Evolutionary conservation across 2,329 filamentous ascomycete species (phyloP).

Genomic region (Paramyrothecium sp.): DNA sequence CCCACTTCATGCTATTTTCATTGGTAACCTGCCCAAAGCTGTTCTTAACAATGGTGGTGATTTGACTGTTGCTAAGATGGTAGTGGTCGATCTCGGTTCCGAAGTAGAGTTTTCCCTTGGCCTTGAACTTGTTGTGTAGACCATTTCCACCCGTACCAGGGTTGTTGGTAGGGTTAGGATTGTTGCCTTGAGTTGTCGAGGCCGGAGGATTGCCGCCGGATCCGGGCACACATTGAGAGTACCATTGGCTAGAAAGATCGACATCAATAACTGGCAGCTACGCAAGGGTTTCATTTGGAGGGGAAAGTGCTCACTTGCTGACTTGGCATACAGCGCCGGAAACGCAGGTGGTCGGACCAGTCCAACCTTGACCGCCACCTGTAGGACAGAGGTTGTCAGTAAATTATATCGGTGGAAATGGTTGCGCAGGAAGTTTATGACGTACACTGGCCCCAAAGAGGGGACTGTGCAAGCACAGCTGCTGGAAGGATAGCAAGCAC

Average conservation of each 20-base stretch:
- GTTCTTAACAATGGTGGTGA: conserved; percentile 53
- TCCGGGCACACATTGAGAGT: conserved; percentile 13
- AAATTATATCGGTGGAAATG: not conserved
- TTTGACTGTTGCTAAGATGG: conserved; percentile 46
- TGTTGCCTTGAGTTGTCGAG: not conserved
- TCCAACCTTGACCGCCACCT: conserved; percentile 13
- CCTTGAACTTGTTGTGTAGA: conserved; percentile 37
- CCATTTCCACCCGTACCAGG: not conserved
- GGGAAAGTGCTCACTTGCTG: conserved; percentile 10
- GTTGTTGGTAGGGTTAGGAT: not conserved
- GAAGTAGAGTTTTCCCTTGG: conserved; percentile 62
- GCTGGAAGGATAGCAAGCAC: conserved; percentile 10
- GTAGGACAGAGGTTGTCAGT: not conserved
- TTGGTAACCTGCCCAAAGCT: conserved; percentile 65
- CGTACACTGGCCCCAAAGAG: conserved; percentile 14
- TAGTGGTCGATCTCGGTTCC: conserved; percentile 57
- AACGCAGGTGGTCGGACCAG: conserved; percentile 11
- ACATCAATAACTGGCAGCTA: not conserved
- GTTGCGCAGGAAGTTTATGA: not conserved
- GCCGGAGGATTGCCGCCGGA: not conserved
- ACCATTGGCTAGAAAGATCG: conserved; percentile 10
- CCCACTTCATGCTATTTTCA: conserved; percentile 73
- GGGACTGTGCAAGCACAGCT: conserved; percentile 12
- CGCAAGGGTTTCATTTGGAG: not conserved
- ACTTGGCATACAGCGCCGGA: conserved; percentile 10